Evolutionary conservation across 2,329 filamentous ascomycete genomes (phyloP), one percentile per base, ranked within the genome.

Genomic region (Penicillium polonicum): DNA sequence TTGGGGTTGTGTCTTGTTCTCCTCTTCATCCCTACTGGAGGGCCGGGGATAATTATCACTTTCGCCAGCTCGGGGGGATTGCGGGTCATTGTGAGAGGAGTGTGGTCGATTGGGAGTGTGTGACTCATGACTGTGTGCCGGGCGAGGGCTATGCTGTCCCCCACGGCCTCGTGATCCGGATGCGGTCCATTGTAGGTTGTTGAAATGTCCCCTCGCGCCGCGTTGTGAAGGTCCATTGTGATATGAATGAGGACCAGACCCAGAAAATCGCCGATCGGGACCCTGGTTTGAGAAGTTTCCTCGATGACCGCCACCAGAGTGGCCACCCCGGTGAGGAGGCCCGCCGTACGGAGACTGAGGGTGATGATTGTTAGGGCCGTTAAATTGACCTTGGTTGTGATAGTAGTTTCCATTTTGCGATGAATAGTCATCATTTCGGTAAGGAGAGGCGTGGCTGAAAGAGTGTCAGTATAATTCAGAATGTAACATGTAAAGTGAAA

Each of bases 181-280:
- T 43, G 85, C 82, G 55, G 84, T 88, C 88, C 90, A 92, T 45
- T 91, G 89, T 2, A 86, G 72, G 74, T 89, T 85, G 74, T 87
- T 81, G 79, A 88, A 83, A 75, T 87, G 78, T 35, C 78, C 80
- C 62, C 83, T 78, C 36, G 86, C 59, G 5, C 54, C 85, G 51
- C 88, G 82, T 33, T 77, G 75, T 21, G 74, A 65, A 33, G 73
- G 69, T 2, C 72, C 65, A 48, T 70, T 71, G 33, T 66, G 63
- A 58, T 82, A 79, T 27, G 77, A 76, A 41, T 81, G 80, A 48
- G 84, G 79, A 31, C 76, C 77, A 46, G 78, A 66, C 23, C 66
- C 69, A 42, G 77, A 76, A 50, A 71, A 78, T 41, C 80, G 77
- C 59, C 79, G 77, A 59, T 79, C 79, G 9, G 73, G 71, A 2